Evolutionary conservation across 768 basidiomycete genomes (phyloP), one percentile per base, ranked within the genome.

Genomic region (Rickenella mellea): DNA sequence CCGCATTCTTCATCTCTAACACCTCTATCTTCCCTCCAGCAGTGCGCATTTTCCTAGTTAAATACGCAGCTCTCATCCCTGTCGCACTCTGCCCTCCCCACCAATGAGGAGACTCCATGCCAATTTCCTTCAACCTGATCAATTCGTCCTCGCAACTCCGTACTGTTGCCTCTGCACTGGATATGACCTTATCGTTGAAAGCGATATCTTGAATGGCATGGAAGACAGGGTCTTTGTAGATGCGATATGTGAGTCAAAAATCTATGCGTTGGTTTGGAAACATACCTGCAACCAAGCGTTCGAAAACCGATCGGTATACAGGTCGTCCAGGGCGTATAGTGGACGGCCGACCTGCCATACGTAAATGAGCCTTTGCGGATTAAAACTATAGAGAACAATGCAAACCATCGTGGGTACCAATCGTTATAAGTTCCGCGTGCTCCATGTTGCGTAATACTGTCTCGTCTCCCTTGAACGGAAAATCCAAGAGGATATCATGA

Each of bases 381-480:
- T 27, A 6, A 29, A 10, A 10, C 11, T 15, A 1, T 25, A 7
- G 27, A 4, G 32, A 11, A 17, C 6, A 6, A 5, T 8, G 48
- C 63, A 25, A 25, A 82, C 89, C 87, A 47, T 94, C 78, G 15
- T 70, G 59, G 5, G 84, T 88, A 6, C 71, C 72, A 35, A 99
- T 82, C 1, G 80, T 67, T 46, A 99, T 88, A 39, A 98, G 60
- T 63, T 89, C 93, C 5, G 82, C 80, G 47, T 88, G 83, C 56
- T 97, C 94, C 78, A 98, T 81, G 22, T 71, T 76, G 47, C 88
- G 73, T 42, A 98, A 55, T 2, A 87, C 69, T 14, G 67, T 64
- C 55, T 94, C 92, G 49, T 92, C 81, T n/a, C 84, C 88, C 56
- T 90, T 92, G 76, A 93, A 96, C 0, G 87, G 89, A 55, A 82